Evolutionary conservation across 495 filamentous ascomycete genomes (phyloP), one percentile per base, ranked within the genome.

Genomic region (Lindgomyces ingoldianus): DNA sequence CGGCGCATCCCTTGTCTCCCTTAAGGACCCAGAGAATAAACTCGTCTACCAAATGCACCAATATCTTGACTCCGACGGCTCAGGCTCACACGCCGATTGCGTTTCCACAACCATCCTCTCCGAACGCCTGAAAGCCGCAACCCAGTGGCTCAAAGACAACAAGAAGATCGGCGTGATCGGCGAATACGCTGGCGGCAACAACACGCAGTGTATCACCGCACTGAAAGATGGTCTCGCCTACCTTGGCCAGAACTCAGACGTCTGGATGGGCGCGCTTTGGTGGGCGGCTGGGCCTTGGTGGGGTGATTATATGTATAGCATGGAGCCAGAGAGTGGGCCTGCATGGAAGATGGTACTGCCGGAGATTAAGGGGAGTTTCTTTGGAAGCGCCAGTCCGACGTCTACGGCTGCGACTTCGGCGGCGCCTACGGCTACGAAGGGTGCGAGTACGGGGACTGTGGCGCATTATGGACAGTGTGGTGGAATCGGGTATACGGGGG

Each of bases 101-200:
- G 86, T 87, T 18, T 85, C 80, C 52, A 61, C 73, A 27, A 87
- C 86, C n/a, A 86, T 90, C 68, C 87, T 88, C 51, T 68, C 70
- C 18, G 86, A 90, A 75, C 81, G 89, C 4, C 69, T 92, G 36
- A 69, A 79, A 21, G 81, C 77, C 9, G 89, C 89, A 8, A 91
- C 89, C 2, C 70, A 75, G 39, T 92, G 89, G 89, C 79, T 91
- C 63, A 83, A 86, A 74, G 72, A 75, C 12, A 89, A 91, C 77
- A 74, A 75, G 66, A 90, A 90, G 80, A 79, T 80, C 70, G 88
- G 79, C 26, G 74, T 91, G 60, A 72, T 92, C 42, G 89, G 89
- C 29, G 89, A 92, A 77, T 87, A 86, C 50, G 89, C 88, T 10
- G 89, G 83, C 50, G 89, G 87, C 25, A 77, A 81, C 60, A 91